phyloP scores from a whole-genome alignment of 192 early-diverging fungal genomes.

The Pilaira anomala region DNA sequence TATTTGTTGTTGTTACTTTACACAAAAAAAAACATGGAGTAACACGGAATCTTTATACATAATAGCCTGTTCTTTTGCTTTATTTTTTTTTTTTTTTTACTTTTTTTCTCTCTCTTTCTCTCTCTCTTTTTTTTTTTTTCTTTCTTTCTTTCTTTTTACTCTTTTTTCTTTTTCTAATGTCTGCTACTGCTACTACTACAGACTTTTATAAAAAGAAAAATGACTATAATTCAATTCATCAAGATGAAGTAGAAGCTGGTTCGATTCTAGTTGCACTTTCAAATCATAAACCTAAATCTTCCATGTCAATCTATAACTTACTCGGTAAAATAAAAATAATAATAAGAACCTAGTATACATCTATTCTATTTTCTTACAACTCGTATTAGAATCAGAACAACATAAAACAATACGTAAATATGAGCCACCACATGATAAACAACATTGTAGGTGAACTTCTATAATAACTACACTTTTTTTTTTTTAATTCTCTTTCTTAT shows the following conservation, averaged over 20 bases:
- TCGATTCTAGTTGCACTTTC: constrained; percentile 25
- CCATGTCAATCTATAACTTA: constrained; percentile 11
- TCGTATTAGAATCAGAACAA: no score
- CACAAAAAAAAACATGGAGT: no score
- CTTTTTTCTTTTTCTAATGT: background rate
- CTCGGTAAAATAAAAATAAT: constrained; percentile 1
- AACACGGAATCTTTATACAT: background rate
- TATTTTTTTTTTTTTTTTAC: constrained; percentile 14
- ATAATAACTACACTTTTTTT: no score
- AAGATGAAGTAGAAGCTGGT: constrained; percentile 20
- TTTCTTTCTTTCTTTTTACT: constrained; percentile 4
- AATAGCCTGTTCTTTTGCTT: background rate
- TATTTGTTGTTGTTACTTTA: no score
- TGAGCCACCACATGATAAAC: no score
- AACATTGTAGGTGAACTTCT: no score
- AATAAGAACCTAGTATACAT: no score
- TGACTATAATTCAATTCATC: background rate
- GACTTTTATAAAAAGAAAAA: background rate
- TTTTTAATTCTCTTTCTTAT: no score
- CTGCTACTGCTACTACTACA: no score
- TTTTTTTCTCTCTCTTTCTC: background rate
- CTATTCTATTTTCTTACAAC: no score
- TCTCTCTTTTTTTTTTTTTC: background rate
- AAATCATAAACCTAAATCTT: constrained; percentile 5
- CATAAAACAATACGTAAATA: no score